Evolutionary conservation across 83 land plant species (phyloP).

Genomic region (Picea mariana): DNA sequence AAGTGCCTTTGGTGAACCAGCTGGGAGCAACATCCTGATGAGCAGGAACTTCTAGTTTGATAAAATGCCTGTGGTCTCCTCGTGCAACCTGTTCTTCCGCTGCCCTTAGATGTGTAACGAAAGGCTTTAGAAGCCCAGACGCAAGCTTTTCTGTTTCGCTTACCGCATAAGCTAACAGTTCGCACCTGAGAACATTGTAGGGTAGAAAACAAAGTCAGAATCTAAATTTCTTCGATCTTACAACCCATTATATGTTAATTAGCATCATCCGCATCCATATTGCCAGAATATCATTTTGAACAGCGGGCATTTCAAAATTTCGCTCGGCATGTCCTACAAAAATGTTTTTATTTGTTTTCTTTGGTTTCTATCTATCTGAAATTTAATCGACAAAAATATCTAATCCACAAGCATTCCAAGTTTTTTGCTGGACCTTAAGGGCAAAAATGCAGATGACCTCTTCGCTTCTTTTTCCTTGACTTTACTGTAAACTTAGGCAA

Average conservation of each 20-base stretch:
- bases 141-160: slow-evolving; percentile 79
- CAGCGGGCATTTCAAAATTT: not conserved
- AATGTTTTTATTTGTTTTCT: not conserved
- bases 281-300: not conserved
- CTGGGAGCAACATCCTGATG: too few relatives aligned
- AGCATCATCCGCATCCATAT: not conserved
- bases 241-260: not conserved
- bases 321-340: not conserved
- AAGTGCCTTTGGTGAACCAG: too few relatives aligned
- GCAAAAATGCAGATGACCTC: not conserved
- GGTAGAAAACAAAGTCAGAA: not conserved
- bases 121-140: slow-evolving; percentile 78
- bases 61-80: slow-evolving; percentile 37
- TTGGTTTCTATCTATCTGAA: not conserved
- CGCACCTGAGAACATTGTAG: slow-evolving; percentile 28
- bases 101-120: slow-evolving; percentile 63
- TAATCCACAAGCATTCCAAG: not conserved
- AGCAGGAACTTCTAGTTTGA: slow-evolving; percentile 10
- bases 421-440: slow-evolving; percentile 25
- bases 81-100: slow-evolving; percentile 71
- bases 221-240: not conserved
- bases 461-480: not conserved
- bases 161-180: slow-evolving; percentile 59
- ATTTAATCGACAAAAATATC: not conserved
- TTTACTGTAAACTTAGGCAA: not conserved